phyloP scores from a whole-genome alignment of 2,329 filamentous ascomycete genomes.

The Pseudogymnoascus sp. region DNA sequence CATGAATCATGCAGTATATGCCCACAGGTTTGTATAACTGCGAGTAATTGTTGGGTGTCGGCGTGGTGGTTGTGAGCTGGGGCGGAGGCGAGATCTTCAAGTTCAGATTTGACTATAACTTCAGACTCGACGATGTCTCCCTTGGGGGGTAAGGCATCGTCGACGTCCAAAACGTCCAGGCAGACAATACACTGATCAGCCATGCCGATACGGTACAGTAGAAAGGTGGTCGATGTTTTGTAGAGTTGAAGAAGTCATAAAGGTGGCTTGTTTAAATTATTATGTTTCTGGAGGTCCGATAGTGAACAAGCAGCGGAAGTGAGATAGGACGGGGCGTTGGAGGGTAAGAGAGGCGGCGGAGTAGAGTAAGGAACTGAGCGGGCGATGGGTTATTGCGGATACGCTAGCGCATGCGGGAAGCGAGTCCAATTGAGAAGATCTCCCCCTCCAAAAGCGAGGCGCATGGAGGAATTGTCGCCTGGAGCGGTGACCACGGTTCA shows the following conservation, averaged over 20 bases:
- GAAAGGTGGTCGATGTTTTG: slow-evolving; percentile 2
- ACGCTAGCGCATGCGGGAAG: slow-evolving; percentile 3
- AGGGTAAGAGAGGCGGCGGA: slow-evolving; percentile 6
- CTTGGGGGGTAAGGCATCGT: slow-evolving; percentile 24
- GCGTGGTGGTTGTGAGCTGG: slow-evolving; percentile 16
- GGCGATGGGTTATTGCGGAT: slow-evolving; percentile 8
- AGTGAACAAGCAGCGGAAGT: slow-evolving; percentile 2
- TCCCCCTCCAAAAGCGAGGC: slow-evolving; percentile 6
- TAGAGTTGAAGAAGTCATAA: slow-evolving; percentile 11
- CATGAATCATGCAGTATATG: slow-evolving; percentile 91
- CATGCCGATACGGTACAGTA: slow-evolving; percentile 19
- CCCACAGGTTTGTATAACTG: slow-evolving; percentile 65
- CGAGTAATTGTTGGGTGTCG: slow-evolving; percentile 32
- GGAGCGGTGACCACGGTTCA: neutral
- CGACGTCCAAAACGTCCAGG: slow-evolving; percentile 47
- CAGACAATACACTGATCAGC: slow-evolving; percentile 65
- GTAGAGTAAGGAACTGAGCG: slow-evolving; percentile 3
- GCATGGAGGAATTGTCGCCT: slow-evolving; percentile 4
- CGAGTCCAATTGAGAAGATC: slow-evolving; percentile 9
- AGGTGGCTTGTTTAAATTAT: neutral
- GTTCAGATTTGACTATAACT: slow-evolving; percentile 6
- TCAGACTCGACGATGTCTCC: slow-evolving; percentile 19
- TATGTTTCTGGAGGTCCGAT: neutral
- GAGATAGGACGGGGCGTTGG: slow-evolving; percentile 6
- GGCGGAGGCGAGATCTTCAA: slow-evolving; percentile 12